phyloP scores from a whole-genome alignment of 306 rosid species.

The Arachis stenosperma region DNA sequence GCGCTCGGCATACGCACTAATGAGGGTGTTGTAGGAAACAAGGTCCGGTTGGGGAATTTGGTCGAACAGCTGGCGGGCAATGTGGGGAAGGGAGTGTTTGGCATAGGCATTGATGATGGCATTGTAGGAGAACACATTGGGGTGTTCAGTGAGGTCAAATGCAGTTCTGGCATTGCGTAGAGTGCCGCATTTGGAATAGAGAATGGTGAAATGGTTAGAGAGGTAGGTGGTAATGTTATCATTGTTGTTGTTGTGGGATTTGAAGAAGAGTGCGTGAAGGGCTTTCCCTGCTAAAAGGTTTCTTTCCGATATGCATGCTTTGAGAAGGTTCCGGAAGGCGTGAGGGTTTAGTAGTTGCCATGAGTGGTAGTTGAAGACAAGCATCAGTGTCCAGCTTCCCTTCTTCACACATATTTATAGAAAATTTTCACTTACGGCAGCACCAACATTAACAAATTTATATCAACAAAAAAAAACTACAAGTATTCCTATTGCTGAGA shows the following conservation, averaged over 20 bases:
- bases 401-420: too few species aligned
- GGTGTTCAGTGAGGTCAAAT: constrained; percentile 40
- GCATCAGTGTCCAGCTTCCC: too few species aligned
- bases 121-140: constrained; percentile 69
- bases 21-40: constrained; percentile 53
- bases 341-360: constrained; percentile 38
- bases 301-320: constrained; percentile 42
- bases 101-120: constrained; percentile 57
- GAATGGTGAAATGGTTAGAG: constrained; percentile 54
- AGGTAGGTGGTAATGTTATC: constrained; percentile 41
- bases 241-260: constrained; percentile 34
- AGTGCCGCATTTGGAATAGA: constrained; percentile 52
- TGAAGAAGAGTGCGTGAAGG: constrained; percentile 51
- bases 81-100: constrained; percentile 31
- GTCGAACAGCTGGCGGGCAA: constrained; percentile 51
- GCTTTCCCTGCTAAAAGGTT: constrained; percentile 50
- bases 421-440: too few species aligned
- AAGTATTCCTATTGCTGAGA: too few species aligned
- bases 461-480: too few species aligned
- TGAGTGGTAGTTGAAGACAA: neutral
- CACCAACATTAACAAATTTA: too few species aligned
- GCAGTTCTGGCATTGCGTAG: constrained; percentile 35
- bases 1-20: constrained; percentile 62
- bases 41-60: constrained; percentile 51
- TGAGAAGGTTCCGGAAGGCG: constrained; percentile 57